Evolutionary conservation across 2,329 filamentous ascomycete genomes (phyloP).

Genomic region (Chrysoporthe deuterocubensis): DNA sequence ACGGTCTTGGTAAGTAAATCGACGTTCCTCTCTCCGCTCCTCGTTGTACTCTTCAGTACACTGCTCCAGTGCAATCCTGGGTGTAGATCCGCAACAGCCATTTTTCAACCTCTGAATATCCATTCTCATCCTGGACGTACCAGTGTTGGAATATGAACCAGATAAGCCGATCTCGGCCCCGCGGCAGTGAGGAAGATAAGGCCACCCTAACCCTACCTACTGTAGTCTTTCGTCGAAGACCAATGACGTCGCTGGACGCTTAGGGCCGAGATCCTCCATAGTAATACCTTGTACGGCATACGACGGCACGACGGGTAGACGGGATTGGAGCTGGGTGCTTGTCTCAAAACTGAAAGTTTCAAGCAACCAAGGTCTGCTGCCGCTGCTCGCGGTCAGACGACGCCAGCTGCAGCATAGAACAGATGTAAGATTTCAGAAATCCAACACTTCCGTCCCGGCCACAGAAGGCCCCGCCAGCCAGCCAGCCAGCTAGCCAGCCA

Average conservation of each 20-base stretch:
- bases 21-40: no score
- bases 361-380: not conserved
- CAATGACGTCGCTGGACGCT: not conserved
- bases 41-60: no score
- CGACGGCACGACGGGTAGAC: no score
- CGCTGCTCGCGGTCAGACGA: conserved; percentile 6
- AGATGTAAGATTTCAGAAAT: not conserved
- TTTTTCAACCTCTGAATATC: no score
- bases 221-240: not conserved
- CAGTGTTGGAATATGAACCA: no score
- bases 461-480: not conserved
- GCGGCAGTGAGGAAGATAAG: not conserved
- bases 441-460: not conserved
- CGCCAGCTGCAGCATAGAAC: not conserved
- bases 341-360: not conserved
- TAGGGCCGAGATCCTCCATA: no score
- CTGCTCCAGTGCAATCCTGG: no score
- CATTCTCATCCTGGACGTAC: no score
- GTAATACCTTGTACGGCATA: not conserved
- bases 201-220: not conserved
- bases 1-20: no score
- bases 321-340: not conserved
- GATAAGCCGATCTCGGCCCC: no score
- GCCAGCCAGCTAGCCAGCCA: conserved; percentile 2
- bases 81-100: no score